These are phyloP conservation scores for Delonix regia DNA, from an alignment of 306 rosid genomes.

Conservation along the genomic window DNA sequence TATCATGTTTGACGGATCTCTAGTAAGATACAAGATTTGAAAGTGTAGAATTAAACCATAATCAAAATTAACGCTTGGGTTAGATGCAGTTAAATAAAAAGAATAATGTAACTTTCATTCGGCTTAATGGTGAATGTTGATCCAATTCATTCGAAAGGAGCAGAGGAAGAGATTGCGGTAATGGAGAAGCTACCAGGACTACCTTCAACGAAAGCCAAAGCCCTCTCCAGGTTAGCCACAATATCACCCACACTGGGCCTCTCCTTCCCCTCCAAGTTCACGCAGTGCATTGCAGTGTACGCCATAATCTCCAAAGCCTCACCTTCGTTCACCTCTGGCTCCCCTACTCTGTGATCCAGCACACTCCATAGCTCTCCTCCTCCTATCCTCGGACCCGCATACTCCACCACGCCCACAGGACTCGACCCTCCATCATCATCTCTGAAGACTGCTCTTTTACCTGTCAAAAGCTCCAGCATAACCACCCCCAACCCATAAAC, in stretches of 20 bases:
- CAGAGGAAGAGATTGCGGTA: constrained; percentile 27
- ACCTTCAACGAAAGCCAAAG: constrained; percentile 40
- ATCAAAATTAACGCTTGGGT: no score
- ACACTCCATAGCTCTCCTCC: constrained; percentile 45
- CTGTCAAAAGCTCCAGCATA: constrained; percentile 52
- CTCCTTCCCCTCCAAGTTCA: no score
- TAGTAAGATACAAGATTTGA: no score
- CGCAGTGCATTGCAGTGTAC: constrained; percentile 53
- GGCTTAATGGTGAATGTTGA: no score
- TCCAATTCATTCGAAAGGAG: constrained; percentile 27
- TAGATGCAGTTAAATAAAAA: no score
- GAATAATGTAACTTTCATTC: no score
- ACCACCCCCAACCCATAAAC: constrained; percentile 56
- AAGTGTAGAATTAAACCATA: no score
- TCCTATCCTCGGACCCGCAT: constrained; percentile 38
- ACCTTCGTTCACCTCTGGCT: constrained; percentile 47
- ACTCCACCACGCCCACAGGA: constrained; percentile 45
- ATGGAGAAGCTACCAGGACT: constrained; percentile 37
- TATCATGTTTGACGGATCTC: no score
- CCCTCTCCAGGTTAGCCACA: constrained; percentile 55
- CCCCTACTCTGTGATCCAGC: constrained; percentile 51
- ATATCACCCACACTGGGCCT: constrained; percentile 43
- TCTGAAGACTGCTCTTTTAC: constrained; percentile 49
- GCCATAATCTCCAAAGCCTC: constrained; percentile 51
- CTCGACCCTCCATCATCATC: constrained; percentile 21